Evolutionary conservation across 495 filamentous ascomycete genomes (phyloP), one percentile per base, ranked within the genome.

Genomic region (Hypoxylon trugodes): DNA sequence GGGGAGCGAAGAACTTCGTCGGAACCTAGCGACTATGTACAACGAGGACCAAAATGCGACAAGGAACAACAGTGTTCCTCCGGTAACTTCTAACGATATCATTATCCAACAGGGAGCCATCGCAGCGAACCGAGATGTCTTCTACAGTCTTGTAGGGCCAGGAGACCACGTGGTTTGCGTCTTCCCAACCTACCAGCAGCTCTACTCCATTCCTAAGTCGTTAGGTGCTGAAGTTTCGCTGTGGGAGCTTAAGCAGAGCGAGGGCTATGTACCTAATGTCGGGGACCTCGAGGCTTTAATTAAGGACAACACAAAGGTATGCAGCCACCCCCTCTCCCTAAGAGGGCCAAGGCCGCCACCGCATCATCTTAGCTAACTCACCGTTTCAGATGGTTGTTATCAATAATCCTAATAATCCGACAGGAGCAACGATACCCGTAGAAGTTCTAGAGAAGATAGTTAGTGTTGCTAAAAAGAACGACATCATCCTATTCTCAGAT

Each of bases 391-490:
- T 80, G 72, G 78, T 80, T 49, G 72, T 84, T 19, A 73, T 78
- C 68, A 94, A 90, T 71, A 96, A 96, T 61, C 92, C 93, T 0
- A 91, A 96, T 72, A 97, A 96, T 68, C 92, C 93, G 2, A 94
- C 90, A 0, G 91, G 93, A 13, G 84, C 88, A 18, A 85, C 89
- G 21, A 86, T 89, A 36, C 84, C 88, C 0, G 83, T 77, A 50
- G 63, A 81, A 0, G 81, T 84, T 5, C 79, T 96, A 2, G 65
- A 85, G 15, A 62, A 81, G 10, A 81, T 96, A 36, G 79, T 93
- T 25, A 77, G 85, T 2, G 73, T 95, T 47, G 91, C 91, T 4
- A 74, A 76, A 19, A 71, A 79, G 30, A 77, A 82, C 26, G 81
- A 85, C 41, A 89, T 95, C 53, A 86, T 80, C 22, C 76, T 96